Percentiles rank a stretch among this genome's conserved stretches.
phyloP scores from a whole-genome alignment of 768 basidiomycete genomes.

The Royoungia palumana region DNA sequence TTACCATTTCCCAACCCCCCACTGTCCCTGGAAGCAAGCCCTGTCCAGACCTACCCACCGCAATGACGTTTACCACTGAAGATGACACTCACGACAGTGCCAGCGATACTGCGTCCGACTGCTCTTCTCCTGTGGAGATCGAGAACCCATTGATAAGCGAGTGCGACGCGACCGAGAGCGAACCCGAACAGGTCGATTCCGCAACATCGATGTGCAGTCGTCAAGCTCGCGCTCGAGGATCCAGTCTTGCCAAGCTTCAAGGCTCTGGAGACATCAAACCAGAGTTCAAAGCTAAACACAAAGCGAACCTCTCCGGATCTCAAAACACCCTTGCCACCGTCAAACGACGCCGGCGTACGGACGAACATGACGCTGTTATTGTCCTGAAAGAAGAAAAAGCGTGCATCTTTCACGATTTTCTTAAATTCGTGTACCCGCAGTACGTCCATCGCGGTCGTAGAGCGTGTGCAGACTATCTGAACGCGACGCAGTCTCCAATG shows the following conservation, averaged over 20 bases:
- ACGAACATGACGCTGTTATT: constrained; percentile 77
- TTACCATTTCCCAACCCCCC: constrained; percentile 79
- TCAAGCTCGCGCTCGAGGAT: constrained; percentile 42
- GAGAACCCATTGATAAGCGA: constrained; percentile 35
- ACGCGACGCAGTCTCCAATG: constrained; percentile 64
- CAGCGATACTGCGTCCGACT: constrained; percentile 35
- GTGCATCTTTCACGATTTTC: constrained; percentile 86
- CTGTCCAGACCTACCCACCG: constrained; percentile 41
- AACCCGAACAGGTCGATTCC: constrained; percentile 28
- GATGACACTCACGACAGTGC: constrained; percentile 40
- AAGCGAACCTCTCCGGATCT: constrained; percentile 11
- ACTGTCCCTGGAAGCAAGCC: constrained; percentile 50
- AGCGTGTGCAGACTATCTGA: constrained; percentile 1
- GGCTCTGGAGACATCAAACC: constrained; percentile 27
- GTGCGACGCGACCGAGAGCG: constrained; percentile 36
- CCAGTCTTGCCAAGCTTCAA: constrained; percentile 62
- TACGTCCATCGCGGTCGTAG: constrained; percentile 37
- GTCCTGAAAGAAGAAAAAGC: constrained; percentile 90
- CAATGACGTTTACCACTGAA: constrained; percentile 60
- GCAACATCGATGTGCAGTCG: constrained; percentile 11
- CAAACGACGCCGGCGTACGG: constrained; percentile 40
- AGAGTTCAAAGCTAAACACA: constrained; percentile 25
- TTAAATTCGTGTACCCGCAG: constrained; percentile 94
- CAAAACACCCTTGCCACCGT: constrained; percentile 39
- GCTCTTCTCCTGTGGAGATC: constrained; percentile 40